Evolutionary conservation across 257 asterid genomes (phyloP).

Genomic region (Scutellaria baicalensis): DNA sequence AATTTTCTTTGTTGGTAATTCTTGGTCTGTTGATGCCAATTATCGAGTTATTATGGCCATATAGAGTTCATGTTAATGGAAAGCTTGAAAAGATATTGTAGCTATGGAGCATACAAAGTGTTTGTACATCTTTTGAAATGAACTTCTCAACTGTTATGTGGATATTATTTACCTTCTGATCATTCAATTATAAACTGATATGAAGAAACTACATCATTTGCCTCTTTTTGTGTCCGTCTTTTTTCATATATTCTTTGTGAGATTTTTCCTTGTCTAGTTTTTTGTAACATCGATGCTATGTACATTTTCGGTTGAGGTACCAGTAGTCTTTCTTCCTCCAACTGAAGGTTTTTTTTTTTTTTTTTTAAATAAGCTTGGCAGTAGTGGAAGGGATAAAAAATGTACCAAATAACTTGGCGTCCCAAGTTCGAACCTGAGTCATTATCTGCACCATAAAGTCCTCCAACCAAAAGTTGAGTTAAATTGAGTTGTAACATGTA

Average conservation of each 20-base stretch:
- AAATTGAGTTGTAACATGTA: too few relatives aligned
- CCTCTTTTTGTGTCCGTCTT: neutral
- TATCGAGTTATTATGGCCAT: neutral
- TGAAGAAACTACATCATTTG: neutral
- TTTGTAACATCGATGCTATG: too few relatives aligned
- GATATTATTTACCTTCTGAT: neutral
- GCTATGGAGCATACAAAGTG: neutral
- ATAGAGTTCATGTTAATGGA: neutral
- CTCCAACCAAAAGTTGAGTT: too few relatives aligned
- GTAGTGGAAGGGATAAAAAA: too few relatives aligned
- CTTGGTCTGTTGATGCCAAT: neutral
- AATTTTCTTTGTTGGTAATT: neutral
- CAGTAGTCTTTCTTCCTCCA: too few relatives aligned
- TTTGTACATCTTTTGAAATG: neutral
- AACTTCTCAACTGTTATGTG: neutral
- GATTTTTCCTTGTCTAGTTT: too few relatives aligned
- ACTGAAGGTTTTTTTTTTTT: too few relatives aligned
- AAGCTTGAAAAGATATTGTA: neutral
- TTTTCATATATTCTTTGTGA: neutral
- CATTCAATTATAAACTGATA: neutral
- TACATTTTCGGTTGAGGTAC: too few relatives aligned
- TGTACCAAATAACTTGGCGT: too few relatives aligned
- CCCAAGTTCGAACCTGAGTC: too few relatives aligned
- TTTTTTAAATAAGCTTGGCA: too few relatives aligned
- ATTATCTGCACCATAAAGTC: too few relatives aligned